Evolutionary conservation across 805 yeast genomes (phyloP), one percentile per base, ranked within the genome.

Genomic region (Millerozyma miso): DNA sequence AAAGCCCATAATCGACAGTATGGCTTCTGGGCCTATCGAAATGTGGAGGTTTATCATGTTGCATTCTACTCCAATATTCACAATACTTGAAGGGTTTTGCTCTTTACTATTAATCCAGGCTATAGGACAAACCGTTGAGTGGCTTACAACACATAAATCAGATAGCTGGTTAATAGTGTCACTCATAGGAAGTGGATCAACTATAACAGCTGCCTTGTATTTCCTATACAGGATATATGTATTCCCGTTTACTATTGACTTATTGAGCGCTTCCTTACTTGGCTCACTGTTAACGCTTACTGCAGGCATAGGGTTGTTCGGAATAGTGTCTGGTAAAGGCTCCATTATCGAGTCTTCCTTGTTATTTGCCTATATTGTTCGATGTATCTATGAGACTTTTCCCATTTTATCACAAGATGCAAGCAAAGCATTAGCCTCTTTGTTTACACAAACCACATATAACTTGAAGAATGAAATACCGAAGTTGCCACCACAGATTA

Each of bases 51-150:
- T 75, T 37, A 63, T 85, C 23, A 69, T 93, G 31, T 72, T 80
- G 40, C 86, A 89, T 58, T 80, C 96, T 4, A 93, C 99, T 0
- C 93, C 97, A 1, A 69, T 87, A 37, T 91, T 93, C 63, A 87
- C 97, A 0, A 73, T 89, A 15, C 67, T 90, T 40, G 99, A 93
- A 65, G 99, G 99, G 1, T 83, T 93, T 53, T 95, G 97, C 63
- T 81, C 97, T 0, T 76, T 93, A 19, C 71, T 93, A 43, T 82
- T 88, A n/a, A 88, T 93, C 47, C 99, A 93, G 66, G 87, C 96
- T 12, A 76, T 87, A 34, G 97, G 98, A 6, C 89, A 89, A 54
- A 80, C 87, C 6, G 74, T 86, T 41, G 75, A 77, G 47, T 83
- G 90, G 84, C 67, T 88, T 36, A 78, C 82, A 17, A 60, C 61